Evolutionary conservation across 169 alveolate genomes (phyloP), one percentile per base, ranked within the genome.

Genomic region (Plasmodium adleri): DNA sequence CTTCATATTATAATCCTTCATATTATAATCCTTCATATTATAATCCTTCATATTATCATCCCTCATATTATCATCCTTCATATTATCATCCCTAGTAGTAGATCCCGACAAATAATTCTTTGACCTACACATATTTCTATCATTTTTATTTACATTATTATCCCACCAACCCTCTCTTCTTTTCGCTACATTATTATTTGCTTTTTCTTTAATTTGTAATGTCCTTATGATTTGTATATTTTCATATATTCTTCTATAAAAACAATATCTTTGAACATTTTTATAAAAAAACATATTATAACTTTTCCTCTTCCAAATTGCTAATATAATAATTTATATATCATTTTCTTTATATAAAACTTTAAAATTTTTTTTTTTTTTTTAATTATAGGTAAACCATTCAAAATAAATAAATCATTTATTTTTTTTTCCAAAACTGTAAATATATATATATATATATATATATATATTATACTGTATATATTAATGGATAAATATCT

Each of bases 201-300:
- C 49, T 10, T 22, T 58, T 45, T 50, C 45, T 24, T 32, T 32
- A 5, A 54, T 32, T 60, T 68, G 67, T 6, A 80, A 24, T 0
- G 13, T 26, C 64, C 71, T 80, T 72, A 80, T 49, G 17, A 80
- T 80, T 68, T 49, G 67, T 67, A 80, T 80, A 80, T 80, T 80
- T 28, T 80, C 83, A 68, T 80, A 80, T 24, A 67, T 80, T 80
- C 70, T 67, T 22, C 85, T 62, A 60, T 80, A 80, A 80, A 67
- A 80, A 47, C 90, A 80, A 45, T 17, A 22, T 67, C 83, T 80
- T 67, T 64, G 52, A 6, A 68, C 72, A 67, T 56, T 80, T 67
- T 67, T 80, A 22, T 66, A 80, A 67, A 66, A 66, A 68, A 80
- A 80, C 90, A 80, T 80, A 26, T 62, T 80, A 49, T 15, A 43